A percentile compares a stretch with the other conserved stretches of the same genome.
Conservation (phyloP, 352 stramenopile species). For the Globisporangium canariense region DNA sequence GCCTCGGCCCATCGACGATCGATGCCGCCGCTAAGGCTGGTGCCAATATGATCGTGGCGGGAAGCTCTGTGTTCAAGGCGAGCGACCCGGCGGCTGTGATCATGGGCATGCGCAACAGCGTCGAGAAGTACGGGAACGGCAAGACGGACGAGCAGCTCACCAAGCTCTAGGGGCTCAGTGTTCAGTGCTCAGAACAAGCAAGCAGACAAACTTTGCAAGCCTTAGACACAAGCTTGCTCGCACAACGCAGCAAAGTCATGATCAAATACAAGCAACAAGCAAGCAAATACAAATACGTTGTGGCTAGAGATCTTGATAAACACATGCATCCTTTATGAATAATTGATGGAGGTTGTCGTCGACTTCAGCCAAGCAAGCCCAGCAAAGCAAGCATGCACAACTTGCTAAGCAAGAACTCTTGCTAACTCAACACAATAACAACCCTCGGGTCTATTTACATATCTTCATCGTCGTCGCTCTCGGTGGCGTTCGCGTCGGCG, state of each 20-base stretch:
- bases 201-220: not conserved
- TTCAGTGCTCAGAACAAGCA: not conserved
- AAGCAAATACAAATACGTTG: not conserved
- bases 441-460: slow-evolving; percentile 22
- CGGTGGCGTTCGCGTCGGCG: slow-evolving; percentile 5
- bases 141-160: slow-evolving; percentile 63
- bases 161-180: slow-evolving; percentile 27
- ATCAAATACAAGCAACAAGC: not conserved
- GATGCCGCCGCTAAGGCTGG: slow-evolving; percentile 91
- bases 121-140: slow-evolving; percentile 78
- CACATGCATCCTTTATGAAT: slow-evolving; percentile 24
- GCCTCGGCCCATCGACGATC: slow-evolving; percentile 92
- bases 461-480: slow-evolving; percentile 33
- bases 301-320: not conserved
- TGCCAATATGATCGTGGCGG: slow-evolving; percentile 97
- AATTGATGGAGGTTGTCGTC: slow-evolving; percentile 10
- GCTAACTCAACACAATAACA: slow-evolving; percentile 1
- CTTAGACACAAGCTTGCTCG: not conserved
- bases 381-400: not conserved
- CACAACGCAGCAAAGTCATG: slow-evolving; percentile 7
- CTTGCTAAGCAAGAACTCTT: not conserved
- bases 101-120: slow-evolving; percentile 74
- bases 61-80: slow-evolving; percentile 92
- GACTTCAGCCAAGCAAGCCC: not conserved
- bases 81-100: slow-evolving; percentile 69